These are phyloP conservation scores for Allodekkera sacchari DNA, from an alignment of 805 yeast species.

Conservation along the genomic window DNA sequence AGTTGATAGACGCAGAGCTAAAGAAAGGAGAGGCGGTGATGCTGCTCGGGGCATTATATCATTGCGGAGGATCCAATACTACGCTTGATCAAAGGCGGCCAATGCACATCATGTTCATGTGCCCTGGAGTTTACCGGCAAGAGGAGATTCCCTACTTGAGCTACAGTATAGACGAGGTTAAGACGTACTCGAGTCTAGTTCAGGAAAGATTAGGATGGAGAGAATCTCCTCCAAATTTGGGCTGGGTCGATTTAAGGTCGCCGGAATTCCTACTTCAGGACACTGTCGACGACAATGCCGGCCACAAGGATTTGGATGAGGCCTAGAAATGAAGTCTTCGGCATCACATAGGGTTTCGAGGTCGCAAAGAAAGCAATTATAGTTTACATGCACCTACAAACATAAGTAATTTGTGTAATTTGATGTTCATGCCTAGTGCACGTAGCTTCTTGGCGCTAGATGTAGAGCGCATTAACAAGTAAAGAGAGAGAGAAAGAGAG, in stretches of 20 bases:
- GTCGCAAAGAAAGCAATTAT: too few relatives aligned
- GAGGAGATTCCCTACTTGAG: conserved; percentile 17
- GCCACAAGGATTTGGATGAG: conserved; percentile 10
- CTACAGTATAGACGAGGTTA: conserved; percentile 9
- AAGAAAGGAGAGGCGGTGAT: conserved; percentile 21
- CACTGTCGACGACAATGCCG: conserved; percentile 3
- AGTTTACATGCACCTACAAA: too few relatives aligned
- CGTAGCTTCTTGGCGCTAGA: too few relatives aligned
- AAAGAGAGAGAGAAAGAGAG: too few relatives aligned
- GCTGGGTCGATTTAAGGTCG: conserved; percentile 11
- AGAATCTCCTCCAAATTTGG: conserved; percentile 9
- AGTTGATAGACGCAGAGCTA: conserved; percentile 16
- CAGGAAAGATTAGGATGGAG: conserved; percentile 11
- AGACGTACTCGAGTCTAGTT: conserved; percentile 6
- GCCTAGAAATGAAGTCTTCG: too few relatives aligned
- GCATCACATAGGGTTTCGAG: too few relatives aligned
- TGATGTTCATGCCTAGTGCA: too few relatives aligned
- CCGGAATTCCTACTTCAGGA: conserved; percentile 8
- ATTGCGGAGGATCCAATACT: conserved; percentile 20
- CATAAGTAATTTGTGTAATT: too few relatives aligned
- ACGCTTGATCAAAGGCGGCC: conserved; percentile 17
- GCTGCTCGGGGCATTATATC: conserved; percentile 19
- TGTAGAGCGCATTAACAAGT: too few relatives aligned
- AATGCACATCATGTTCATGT: conserved; percentile 15
- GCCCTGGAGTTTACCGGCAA: conserved; percentile 18